These are phyloP conservation scores for Aspergillus nomiae DNA, from an alignment of 2,329 filamentous ascomycete genomes.

Conservation along the genomic window DNA sequence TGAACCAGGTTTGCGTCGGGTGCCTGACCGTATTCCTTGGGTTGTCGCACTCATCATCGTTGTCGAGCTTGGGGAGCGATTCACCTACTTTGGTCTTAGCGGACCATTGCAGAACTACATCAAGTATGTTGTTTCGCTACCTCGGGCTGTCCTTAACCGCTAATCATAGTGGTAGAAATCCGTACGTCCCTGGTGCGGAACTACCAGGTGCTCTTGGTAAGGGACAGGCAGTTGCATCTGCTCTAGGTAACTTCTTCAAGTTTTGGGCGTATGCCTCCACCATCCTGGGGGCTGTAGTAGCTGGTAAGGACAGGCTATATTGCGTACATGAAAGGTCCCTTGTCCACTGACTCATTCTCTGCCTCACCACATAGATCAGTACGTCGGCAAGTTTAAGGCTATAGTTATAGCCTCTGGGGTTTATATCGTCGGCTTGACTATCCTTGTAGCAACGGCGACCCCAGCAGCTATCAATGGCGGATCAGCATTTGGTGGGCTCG, in stretches of 20 bases:
- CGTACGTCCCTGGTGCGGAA: slow-evolving; percentile 15
- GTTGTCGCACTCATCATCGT: slow-evolving; percentile 29
- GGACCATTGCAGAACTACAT: slow-evolving; percentile 38
- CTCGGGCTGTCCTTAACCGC: neutral
- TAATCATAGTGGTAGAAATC: slow-evolving; percentile 8
- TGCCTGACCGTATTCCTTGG: slow-evolving; percentile 31
- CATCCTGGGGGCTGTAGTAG: slow-evolving; percentile 52
- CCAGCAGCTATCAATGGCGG: neutral
- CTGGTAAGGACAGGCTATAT: slow-evolving; percentile 6
- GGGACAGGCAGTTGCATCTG: slow-evolving; percentile 17
- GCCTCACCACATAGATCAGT: slow-evolving; percentile 43
- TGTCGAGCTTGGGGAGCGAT: slow-evolving; percentile 34
- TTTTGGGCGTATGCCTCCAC: slow-evolving; percentile 53
- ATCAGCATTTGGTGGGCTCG: neutral
- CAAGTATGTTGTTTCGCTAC: slow-evolving; percentile 18
- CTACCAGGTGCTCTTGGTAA: slow-evolving; percentile 16
- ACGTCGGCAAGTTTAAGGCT: slow-evolving; percentile 56
- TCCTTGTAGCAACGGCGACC: slow-evolving; percentile 33
- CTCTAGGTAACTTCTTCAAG: slow-evolving; percentile 30
- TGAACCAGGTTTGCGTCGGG: slow-evolving; percentile 22
- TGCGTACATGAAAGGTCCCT: neutral
- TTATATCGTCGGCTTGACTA: slow-evolving; percentile 54
- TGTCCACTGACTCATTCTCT: neutral
- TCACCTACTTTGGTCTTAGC: slow-evolving; percentile 32
- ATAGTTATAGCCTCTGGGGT: slow-evolving; percentile 52